Conservation (phyloP, 2,329 filamentous ascomycete species). For the Cercospora sp. region DNA sequence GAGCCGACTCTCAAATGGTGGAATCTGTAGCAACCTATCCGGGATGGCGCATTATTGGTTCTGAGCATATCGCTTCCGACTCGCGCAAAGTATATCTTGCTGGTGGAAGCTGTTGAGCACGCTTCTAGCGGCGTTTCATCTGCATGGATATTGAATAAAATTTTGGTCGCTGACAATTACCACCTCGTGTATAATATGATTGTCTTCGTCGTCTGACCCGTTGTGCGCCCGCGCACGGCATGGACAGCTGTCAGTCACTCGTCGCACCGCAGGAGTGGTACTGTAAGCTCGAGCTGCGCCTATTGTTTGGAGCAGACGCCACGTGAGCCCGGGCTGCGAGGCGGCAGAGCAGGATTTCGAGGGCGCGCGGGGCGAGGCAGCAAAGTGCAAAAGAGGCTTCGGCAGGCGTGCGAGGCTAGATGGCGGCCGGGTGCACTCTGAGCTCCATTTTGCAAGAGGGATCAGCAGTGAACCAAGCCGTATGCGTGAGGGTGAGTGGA, state of each 20-base stretch:
- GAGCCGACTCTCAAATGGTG: not conserved
- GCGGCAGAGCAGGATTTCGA: not conserved
- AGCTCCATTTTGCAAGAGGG: not conserved
- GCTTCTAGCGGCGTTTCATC: conserved; percentile 10
- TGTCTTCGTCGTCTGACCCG: not conserved
- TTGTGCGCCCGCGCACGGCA: not conserved
- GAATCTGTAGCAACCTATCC: not conserved
- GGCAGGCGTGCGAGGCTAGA: not conserved
- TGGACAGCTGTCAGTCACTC: conserved; percentile 2
- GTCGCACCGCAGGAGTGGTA: not conserved
- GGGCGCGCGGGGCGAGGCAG: conserved; percentile 5
- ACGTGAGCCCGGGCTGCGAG: not conserved
- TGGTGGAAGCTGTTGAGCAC: not conserved
- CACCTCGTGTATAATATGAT: not conserved
- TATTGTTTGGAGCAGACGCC: not conserved
- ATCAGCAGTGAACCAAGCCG: not conserved
- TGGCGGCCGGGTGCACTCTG: not conserved
- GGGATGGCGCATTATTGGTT: not conserved
- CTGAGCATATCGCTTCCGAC: not conserved
- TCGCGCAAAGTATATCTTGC: conserved; percentile 15
- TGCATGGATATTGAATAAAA: not conserved
- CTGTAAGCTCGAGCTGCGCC: not conserved
- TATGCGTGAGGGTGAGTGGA: not conserved
- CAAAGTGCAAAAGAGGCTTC: not conserved
- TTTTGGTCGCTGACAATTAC: not conserved